Percentiles rank a stretch among this genome's conserved stretches.
phyloP scores from a whole-genome alignment of 352 stramenopile genomes.

The Pythium apleroticum region DNA sequence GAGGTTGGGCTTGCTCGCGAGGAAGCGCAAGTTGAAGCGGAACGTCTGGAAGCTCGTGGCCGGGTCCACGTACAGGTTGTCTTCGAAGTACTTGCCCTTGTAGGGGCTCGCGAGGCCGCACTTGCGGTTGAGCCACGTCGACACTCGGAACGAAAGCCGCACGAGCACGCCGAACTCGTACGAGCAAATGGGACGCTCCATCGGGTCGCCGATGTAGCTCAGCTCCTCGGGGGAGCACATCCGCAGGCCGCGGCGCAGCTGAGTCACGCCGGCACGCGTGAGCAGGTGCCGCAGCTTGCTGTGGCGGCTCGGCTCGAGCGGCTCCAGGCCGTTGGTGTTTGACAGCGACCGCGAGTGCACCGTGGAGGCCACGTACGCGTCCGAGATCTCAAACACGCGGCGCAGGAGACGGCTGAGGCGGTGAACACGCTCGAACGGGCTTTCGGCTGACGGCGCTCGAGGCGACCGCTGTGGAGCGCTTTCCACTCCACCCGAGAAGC shows the following conservation, averaged over 20 bases:
- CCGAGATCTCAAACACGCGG: conserved; percentile 82
- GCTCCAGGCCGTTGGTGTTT: conserved; percentile 38
- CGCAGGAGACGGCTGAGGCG: conserved; percentile 70
- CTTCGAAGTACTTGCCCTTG: conserved; percentile 61
- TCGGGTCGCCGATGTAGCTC: conserved; percentile 78
- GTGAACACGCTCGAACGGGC: conserved; percentile 54
- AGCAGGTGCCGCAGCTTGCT: conserved; percentile 58
- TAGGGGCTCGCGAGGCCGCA: conserved; percentile 73
- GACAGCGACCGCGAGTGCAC: conserved; percentile 51
- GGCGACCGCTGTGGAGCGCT: conserved; percentile 22
- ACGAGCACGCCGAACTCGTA: conserved; percentile 80
- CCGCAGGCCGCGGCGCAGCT: conserved; percentile 69
- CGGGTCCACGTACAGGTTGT: conserved; percentile 72
- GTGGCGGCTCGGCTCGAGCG: conserved; percentile 64
- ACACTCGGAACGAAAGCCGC: conserved; percentile 74
- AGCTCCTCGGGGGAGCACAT: conserved; percentile 67
- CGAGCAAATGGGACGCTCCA: conserved; percentile 83
- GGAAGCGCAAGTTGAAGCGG: conserved; percentile 86
- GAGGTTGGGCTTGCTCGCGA: conserved; percentile 86
- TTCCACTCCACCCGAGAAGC: conserved; percentile 29
- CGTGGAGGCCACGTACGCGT: conserved; percentile 82
- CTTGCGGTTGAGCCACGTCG: conserved; percentile 71
- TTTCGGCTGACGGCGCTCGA: conserved; percentile 33
- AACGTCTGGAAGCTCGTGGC: conserved; percentile 37
- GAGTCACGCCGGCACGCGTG: conserved; percentile 53